Conservation (phyloP, 306 rosid genomes). For the Citrullus amarus region DNA sequence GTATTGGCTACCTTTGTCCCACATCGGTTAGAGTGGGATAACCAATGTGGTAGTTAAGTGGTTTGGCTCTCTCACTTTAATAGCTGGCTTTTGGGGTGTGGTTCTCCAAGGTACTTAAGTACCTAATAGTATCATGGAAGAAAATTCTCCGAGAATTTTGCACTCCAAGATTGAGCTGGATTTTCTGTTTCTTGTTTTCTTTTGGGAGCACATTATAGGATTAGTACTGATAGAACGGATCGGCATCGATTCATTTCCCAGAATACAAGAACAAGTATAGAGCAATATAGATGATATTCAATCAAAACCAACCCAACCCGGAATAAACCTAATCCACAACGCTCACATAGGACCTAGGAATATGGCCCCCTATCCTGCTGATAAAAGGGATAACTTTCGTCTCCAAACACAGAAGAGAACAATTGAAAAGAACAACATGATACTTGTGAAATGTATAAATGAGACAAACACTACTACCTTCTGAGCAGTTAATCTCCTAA, state of each 20-base stretch:
- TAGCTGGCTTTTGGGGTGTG: no score
- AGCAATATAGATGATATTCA: background rate
- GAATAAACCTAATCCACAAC: background rate
- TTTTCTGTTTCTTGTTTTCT: background rate
- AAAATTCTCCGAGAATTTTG: background rate
- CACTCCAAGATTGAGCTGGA: background rate
- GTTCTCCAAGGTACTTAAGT: no score
- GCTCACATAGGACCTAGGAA: background rate
- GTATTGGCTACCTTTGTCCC: no score
- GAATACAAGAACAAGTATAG: background rate
- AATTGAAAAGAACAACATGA: background rate
- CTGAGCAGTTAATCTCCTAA: constrained; percentile 45
- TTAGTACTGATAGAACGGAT: background rate
- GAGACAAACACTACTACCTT: constrained; percentile 48
- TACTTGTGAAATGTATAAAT: background rate
- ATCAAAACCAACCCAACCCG: background rate
- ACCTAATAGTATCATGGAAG: no score
- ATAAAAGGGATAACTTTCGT: background rate
- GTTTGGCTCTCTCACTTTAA: no score
- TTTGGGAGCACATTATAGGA: background rate
- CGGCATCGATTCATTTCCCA: background rate
- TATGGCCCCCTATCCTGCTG: background rate
- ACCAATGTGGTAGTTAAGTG: no score
- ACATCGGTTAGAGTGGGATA: no score
- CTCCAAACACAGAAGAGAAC: background rate